Base-by-base conservation (phyloP, 2,329 filamentous ascomycete genomes). In the Venturia oleaginea region DNA sequence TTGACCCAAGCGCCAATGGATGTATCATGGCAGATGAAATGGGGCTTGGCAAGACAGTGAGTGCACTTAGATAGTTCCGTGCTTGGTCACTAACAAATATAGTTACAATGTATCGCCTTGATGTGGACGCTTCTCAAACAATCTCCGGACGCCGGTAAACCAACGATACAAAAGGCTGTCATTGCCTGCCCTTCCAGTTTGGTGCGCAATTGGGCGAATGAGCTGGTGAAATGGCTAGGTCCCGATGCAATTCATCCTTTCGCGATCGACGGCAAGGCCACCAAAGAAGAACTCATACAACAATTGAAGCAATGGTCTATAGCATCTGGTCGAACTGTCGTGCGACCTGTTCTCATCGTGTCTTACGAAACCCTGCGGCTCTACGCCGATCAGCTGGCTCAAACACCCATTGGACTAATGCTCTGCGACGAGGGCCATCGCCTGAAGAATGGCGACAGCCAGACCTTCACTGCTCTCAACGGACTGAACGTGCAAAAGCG, bases 21-120 rank as follows among this genome's bases (percentile, higher is more conserved):
- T 99, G 94, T 76, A 99, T 99, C 74, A 99, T 99, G 94, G 94
- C 94, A 63, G 94, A 99, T 74, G 94, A 97, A 74, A 99, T 99
- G 94, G 94, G 94, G 70, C 79, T 99, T 37, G 94, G 94, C 65
- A 99, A 99, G 78, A 99, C 94, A 22, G 51, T 57, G 7, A 34
- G 51, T 13, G 15, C 19, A 11, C 4, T 19, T 19, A 5, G 78
- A 75, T 64, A 72, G 59, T 57, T 19, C 19, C 34, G 59, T 70
- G n/a, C 55, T 79, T 70, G 24, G 30, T 22, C 19, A 34, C 51
- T 57, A 10, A 57, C 8, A 15, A 57, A 4, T 3, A 34, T 17
- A 57, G 51, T 78, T 99, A 54, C 94, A 99, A 79, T 99, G 94
- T 76, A 99, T 99, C 71, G 85, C 94, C 0, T 83, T 99, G 61